Evolutionary conservation across 805 yeast species (phyloP), one percentile per base, ranked within the genome.

Genomic region (Saccharomycopsis oosterbeekiorum): DNA sequence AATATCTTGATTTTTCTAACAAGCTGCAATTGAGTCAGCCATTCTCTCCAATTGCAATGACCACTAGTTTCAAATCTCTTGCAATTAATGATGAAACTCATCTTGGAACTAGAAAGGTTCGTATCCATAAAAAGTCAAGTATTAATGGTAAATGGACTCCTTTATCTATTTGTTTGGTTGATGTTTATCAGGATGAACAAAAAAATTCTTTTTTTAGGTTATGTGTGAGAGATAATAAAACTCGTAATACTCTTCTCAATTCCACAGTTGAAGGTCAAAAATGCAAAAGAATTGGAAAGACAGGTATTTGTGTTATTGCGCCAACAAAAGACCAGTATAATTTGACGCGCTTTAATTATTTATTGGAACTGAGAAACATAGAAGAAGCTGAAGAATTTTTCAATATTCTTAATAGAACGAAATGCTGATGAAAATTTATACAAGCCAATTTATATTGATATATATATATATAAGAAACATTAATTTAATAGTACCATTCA

Each of bases 71-170:
- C n/a, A 47, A 12, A 21, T 47, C 34, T 47, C 34, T 47, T 2
- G 15, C n/a, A 10, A 47, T 47, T 24, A 39, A 51, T 14, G 50
- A 50, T 29, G 56, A 53, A 12, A 47, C 11, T 17, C 17, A 41
- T 8, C 10, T 56, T 12, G 55, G 21, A 36, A 41, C 56, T 41
- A 58, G 64, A 58, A 63, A 63, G 41, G 59, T 63, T 29, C 41
- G 65, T 21, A 42, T 60, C 19, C 65, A 63, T 26, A 61, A 61
- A 37, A 63, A 63, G 50, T 59, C 62, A 12, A 61, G 60, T 57
- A 58, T 63, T 54, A 56, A 64, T 17, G 65, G 65, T 17, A 63
- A 63, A 43, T 63, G 65, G 65, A 61, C 41, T 9, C 64, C 65
- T 15, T 51, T 63, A 9, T 43, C 64, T 17, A 61, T 63, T 41